Conservation (phyloP, 2,329 filamentous ascomycete genomes). For the Sporothrix brunneoviolacea region DNA sequence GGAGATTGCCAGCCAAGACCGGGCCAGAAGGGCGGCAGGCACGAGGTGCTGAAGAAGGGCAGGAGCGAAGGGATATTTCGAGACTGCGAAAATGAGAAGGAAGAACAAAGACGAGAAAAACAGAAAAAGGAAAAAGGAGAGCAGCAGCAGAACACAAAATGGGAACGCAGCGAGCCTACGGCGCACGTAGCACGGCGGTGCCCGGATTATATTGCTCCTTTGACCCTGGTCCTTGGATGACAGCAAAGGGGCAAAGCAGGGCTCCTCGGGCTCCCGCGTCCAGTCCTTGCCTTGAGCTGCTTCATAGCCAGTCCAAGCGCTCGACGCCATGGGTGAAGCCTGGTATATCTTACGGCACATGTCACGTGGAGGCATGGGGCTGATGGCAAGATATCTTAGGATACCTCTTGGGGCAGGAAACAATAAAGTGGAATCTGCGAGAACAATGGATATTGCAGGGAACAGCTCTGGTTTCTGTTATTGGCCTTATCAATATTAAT, state of each 20-base stretch:
- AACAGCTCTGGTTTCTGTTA: too few species aligned
- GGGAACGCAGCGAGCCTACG: too few species aligned
- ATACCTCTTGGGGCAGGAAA: too few species aligned
- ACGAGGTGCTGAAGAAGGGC: neutral
- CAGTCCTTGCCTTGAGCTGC: too few species aligned
- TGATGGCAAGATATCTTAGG: too few species aligned
- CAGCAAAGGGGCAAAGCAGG: neutral
- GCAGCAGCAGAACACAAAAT: too few species aligned
- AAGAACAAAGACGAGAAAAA: neutral
- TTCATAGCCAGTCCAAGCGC: slow-evolving; percentile 1
- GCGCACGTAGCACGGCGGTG: too few species aligned
- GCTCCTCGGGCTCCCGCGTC: neutral
- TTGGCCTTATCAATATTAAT: too few species aligned
- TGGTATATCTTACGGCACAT: neutral
- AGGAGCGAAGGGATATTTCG: neutral
- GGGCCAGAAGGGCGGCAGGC: neutral
- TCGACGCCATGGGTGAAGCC: neutral
- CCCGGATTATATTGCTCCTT: too few species aligned
- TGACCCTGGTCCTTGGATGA: neutral
- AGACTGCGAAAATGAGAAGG: neutral
- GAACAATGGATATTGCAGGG: too few species aligned
- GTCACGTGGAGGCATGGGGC: neutral
- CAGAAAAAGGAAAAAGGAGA: neutral
- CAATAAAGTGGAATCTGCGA: too few species aligned
- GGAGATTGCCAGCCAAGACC: slow-evolving; percentile 2